Base-by-base conservation (phyloP, 805 yeast species). In the Blastobotrys chiropterorum region DNA sequence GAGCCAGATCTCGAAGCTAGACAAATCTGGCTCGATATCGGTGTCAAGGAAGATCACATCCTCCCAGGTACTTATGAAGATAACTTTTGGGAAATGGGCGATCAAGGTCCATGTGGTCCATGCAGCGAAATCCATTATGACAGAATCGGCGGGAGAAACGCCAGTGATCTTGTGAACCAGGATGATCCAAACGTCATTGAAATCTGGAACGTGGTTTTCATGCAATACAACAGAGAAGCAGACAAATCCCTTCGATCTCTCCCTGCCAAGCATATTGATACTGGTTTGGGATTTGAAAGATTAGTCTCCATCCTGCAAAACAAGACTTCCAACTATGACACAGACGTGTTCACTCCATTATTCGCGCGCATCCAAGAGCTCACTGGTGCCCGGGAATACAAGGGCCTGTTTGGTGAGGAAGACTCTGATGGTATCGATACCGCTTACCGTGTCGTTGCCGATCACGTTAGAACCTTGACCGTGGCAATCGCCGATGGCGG, bases 21-120 rank as follows among this genome's bases (percentile, higher is more conserved):
- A 68, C 74, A 85, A 62, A 73, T 80, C 56, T 94, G 99, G 99
- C 73, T 75, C 57, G 80, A 77, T 39, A 86, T 85, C 42, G 99
- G 99, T 62, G 95, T 92, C 51, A 78, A 83, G 34, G 96, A 88
- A 60, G 90, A 84, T 67, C 98, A 90, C 67, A 92, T 94, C 61
- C 75, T 94, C 59, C 96, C 97, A 17, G 99, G 99, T 53, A 74
- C 83, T 60, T 86, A 83, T 50, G 75, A 82, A 66, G 99, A 94
- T 69, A 94, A 94, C 73, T 94, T 94, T 72, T 94, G 99, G 99
- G 99, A 94, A 76, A 94, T 94, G 99, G 99, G 99, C 63, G 99
- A 95, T 67, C 98, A 92, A 75, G 99, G 99, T 60, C 99, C 99
- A 47, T 94, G 99, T 76, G 99, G 99, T 57, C 99, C 99, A 49